These are phyloP conservation scores for Calamus simplicifolius DNA, from an alignment of 176 grass and related monocot genomes.

Conservation along the genomic window DNA sequence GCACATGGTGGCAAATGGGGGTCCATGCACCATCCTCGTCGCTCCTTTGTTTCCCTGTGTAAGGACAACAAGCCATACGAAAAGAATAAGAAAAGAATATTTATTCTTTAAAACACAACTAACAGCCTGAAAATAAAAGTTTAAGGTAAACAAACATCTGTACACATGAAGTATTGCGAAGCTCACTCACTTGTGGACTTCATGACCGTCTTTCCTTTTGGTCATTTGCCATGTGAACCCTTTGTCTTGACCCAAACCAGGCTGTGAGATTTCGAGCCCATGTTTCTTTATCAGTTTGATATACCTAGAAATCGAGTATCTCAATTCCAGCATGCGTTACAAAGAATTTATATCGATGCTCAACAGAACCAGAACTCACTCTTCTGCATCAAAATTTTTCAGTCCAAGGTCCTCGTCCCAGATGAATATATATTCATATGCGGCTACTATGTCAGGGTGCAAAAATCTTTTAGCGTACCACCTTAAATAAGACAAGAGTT, in stretches of 20 bases:
- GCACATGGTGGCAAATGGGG: constrained; percentile 96
- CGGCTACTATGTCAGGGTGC: constrained; percentile 76
- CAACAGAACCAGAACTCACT: constrained; percentile 33
- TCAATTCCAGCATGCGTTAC: too few species aligned
- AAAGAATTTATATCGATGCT: too few species aligned
- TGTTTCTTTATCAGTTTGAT: constrained; percentile 96
- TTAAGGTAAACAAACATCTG: too few species aligned
- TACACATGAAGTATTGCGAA: not conserved
- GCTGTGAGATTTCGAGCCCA: constrained; percentile 93
- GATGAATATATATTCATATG: constrained; percentile 98
- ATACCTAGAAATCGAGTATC: constrained; percentile 39
- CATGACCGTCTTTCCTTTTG: constrained; percentile 67
- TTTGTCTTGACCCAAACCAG: constrained; percentile 83
- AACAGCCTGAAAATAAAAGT: too few species aligned
- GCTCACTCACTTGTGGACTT: constrained; percentile 98
- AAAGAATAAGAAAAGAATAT: constrained; percentile 4
- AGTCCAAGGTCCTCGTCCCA: constrained; percentile 99
- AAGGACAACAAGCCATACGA: not conserved
- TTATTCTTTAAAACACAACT: not conserved
- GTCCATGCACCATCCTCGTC: constrained; percentile 88
- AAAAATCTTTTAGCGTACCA: constrained; percentile 99
- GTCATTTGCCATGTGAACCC: constrained; percentile 99
- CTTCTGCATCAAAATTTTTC: constrained; percentile 93
- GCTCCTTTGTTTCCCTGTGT: constrained; percentile 83
- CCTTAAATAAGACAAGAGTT: constrained; percentile 34